phyloP scores from a whole-genome alignment of 2,329 filamentous ascomycete species.

The Colletotrichum karsti region DNA sequence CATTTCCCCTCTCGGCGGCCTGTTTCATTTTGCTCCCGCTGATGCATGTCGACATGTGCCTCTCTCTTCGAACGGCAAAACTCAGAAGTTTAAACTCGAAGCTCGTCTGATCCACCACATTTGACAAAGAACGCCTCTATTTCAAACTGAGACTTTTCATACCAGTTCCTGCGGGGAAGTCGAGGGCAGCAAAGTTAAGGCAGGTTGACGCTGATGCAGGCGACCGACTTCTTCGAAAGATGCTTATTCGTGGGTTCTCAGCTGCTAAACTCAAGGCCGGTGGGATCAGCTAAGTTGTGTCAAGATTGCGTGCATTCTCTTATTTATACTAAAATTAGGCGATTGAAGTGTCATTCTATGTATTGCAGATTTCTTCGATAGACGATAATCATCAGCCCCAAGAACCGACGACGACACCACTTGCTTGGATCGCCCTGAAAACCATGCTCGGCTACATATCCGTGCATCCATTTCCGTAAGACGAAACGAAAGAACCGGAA shows the following conservation, averaged over 20 bases:
- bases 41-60: neutral
- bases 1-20: neutral
- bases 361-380: neutral
- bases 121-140: neutral
- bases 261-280: neutral
- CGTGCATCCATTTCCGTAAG: neutral
- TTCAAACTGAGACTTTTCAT: neutral
- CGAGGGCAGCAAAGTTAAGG: neutral
- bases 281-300: no score
- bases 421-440: no score
- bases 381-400: neutral
- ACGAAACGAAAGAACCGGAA: neutral
- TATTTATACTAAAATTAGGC: neutral
- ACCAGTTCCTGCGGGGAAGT: neutral
- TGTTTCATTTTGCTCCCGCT: neutral
- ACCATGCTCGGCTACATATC: neutral
- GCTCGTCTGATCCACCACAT: neutral
- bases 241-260: neutral
- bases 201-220: neutral
- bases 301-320: no score
- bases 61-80: neutral
- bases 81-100: neutral
- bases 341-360: neutral
- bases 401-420: neutral
- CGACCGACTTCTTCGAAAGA: no score